Evolutionary conservation across 768 basidiomycete species (phyloP), one percentile per base, ranked within the genome.

Genomic region (Mycena olivaceomarginata): DNA sequence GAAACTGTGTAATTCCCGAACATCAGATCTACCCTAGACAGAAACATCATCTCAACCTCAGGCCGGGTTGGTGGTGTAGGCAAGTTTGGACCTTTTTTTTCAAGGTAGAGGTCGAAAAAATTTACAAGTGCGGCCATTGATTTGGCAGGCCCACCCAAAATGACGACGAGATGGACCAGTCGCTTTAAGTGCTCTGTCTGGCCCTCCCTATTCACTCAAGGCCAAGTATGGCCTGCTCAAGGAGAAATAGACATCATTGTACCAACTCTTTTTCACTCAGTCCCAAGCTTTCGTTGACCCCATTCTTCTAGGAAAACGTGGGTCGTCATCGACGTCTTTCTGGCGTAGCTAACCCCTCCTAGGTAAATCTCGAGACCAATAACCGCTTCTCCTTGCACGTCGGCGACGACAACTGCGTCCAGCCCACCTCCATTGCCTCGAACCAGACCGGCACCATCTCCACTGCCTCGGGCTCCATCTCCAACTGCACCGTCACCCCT

Each of bases 181-280:
- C n/a, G n/a, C n/a, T n/a, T n/a, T n/a, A n/a, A 76, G 75, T 76
- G 75, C 59, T 71, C 75, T 10, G 75, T 76, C 8, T 76, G 75
- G 75, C 75, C 75, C 31, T 76, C 75, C 5, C 70, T 76, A 1
- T 76, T 76, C 75, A 76, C 75, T 3, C 75, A 76, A 31, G 75
- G 75, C 43, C 22, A 72, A 46, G 4, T 16, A 0, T 91, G 90
- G 90, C 90, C 90, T 0, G 12, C 83, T 22, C 83, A 86, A 56
- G 90, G 90, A 63, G 93, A 91, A 82, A 89, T 91, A 65, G 93
- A 93, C 81, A 92, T 93, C 62, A 86, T 93, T 60, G 93, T 94
- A 81, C 63, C 31, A 31, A 18, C 64, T 53, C 16, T 37, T 22
- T 10, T 22, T 51, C 1, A 20, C 31, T 65, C 25, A 5, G 9